Evolutionary conservation across 2,329 filamentous ascomycete genomes (phyloP).

Genomic region (Thielaviopsis punctulata): DNA sequence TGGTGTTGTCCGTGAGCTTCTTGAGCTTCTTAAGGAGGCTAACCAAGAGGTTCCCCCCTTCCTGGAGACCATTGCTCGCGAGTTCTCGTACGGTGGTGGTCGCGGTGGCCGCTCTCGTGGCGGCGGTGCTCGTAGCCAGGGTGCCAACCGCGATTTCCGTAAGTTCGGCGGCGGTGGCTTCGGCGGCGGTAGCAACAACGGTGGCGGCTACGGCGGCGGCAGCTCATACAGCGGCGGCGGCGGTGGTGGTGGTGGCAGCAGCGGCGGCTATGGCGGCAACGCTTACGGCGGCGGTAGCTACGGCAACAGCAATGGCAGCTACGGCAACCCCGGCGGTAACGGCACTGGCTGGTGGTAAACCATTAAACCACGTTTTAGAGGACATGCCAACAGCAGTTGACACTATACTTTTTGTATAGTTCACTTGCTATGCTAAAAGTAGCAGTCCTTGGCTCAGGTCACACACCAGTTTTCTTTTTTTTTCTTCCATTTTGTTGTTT

Average conservation of each 20-base stretch:
- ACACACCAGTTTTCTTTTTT: constrained; percentile 6
- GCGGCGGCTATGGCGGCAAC: constrained; percentile 27
- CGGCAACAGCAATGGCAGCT: constrained; percentile 25
- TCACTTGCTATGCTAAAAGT: neutral
- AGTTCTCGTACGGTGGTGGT: constrained; percentile 65
- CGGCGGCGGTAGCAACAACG: constrained; percentile 26
- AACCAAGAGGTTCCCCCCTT: constrained; percentile 97
- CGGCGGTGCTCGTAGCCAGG: constrained; percentile 32
- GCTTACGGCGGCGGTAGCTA: constrained; percentile 20
- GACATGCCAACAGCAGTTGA: neutral
- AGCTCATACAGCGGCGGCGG: constrained; percentile 25
- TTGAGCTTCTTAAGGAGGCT: constrained; percentile 80
- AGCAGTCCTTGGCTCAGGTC: neutral
- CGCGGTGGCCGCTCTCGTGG: constrained; percentile 57
- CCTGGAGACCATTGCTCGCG: constrained; percentile 89
- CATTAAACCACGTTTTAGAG: neutral
- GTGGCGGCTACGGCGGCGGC: constrained; percentile 24
- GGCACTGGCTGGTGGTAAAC: constrained; percentile 50
- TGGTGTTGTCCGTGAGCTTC: constrained; percentile 92
- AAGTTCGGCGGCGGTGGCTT: constrained; percentile 48
- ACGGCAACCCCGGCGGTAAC: constrained; percentile 33
- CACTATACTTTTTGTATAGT: neutral
- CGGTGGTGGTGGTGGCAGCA: constrained; percentile 23
- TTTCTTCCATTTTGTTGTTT: constrained; percentile 16
- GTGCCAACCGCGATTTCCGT: constrained; percentile 71